Percentiles rank a stretch among this genome's conserved stretches.
Evolutionary conservation across 2,329 filamentous ascomycete genomes (phyloP).

Genomic region (Colletotrichum sp.): DNA sequence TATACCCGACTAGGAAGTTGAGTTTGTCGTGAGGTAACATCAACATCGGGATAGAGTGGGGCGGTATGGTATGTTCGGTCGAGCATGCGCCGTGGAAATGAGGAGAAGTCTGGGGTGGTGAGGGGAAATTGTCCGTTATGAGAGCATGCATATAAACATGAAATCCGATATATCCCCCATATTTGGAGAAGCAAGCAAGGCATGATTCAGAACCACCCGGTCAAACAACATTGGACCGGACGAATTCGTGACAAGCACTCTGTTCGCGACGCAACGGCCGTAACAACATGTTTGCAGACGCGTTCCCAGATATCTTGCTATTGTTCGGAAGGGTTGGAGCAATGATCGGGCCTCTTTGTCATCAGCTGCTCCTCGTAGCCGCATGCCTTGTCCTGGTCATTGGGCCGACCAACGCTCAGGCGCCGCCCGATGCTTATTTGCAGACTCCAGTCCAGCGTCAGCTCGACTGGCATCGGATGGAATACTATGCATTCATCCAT

Average conservation of each 20-base stretch:
- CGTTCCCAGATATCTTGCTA: rapidly evolving
- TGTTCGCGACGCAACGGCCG: not conserved
- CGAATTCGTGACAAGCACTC: rapidly evolving
- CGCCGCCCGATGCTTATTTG: not conserved
- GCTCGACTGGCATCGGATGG: constrained; percentile 30
- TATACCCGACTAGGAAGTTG: not conserved
- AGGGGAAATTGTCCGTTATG: not conserved
- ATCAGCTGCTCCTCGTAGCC: rapidly evolving
- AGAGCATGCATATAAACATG: not conserved
- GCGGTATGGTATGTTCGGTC: rapidly evolving
- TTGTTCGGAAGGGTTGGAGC: not conserved
- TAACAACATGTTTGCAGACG: rapidly evolving
- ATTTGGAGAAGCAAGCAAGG: rapidly evolving
- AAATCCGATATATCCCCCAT: not conserved
- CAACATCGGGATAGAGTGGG: not conserved
- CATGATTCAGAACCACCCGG: not conserved
- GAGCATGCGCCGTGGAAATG: not conserved
- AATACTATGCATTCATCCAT: constrained; percentile 34
- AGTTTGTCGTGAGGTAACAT: not conserved
- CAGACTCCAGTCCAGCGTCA: constrained; percentile 18
- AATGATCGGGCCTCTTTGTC: not conserved
- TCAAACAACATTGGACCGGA: not conserved
- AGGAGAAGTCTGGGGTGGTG: not conserved
- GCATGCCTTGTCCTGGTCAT: not conserved
- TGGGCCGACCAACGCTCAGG: rapidly evolving